These are phyloP conservation scores for Rhizomucor miehei DNA, from an alignment of 371 early-diverging fungal genomes.

Conservation along the genomic window DNA sequence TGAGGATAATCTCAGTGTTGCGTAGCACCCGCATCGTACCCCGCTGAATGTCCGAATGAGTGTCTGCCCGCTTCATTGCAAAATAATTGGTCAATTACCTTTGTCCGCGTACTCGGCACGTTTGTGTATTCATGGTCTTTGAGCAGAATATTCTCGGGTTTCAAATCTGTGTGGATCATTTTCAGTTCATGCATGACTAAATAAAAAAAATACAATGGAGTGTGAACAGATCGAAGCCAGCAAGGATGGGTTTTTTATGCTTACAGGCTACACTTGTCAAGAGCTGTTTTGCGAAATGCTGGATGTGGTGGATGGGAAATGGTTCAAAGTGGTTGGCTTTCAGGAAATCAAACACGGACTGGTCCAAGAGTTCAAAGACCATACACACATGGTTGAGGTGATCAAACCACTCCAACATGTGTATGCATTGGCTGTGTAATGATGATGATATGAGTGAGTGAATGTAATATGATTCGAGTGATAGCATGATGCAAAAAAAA, in stretches of 20 bases:
- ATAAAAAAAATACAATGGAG: neutral
- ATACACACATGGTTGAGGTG: constrained; percentile 93
- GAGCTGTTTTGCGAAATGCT: constrained; percentile 78
- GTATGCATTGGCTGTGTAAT: constrained; percentile 64
- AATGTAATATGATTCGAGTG: too few species aligned
- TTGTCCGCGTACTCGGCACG: constrained; percentile 3
- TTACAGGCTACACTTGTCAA: constrained; percentile 75
- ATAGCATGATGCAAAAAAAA: too few species aligned
- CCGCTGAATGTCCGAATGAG: neutral
- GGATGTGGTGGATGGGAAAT: constrained; percentile 87
- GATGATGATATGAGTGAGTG: too few species aligned
- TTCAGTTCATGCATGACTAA: constrained; percentile 78
- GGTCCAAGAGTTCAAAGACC: constrained; percentile 92
- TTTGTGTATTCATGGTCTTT: constrained; percentile 26
- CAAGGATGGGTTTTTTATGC: too few species aligned
- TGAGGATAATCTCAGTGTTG: constrained; percentile 78
- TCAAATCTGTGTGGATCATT: constrained; percentile 87
- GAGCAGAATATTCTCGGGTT: constrained; percentile 91
- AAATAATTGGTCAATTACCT: constrained; percentile 5
- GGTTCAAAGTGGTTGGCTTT: constrained; percentile 87
- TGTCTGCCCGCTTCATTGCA: neutral
- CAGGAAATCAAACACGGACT: constrained; percentile 91
- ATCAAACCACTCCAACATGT: constrained; percentile 80
- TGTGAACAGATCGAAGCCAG: too few species aligned
- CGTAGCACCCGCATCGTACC: constrained; percentile 39